Percentiles rank a stretch among this genome's conserved stretches.
phyloP scores from a whole-genome alignment of 2,329 filamentous ascomycete genomes.

The Didymellaceae sp. region DNA sequence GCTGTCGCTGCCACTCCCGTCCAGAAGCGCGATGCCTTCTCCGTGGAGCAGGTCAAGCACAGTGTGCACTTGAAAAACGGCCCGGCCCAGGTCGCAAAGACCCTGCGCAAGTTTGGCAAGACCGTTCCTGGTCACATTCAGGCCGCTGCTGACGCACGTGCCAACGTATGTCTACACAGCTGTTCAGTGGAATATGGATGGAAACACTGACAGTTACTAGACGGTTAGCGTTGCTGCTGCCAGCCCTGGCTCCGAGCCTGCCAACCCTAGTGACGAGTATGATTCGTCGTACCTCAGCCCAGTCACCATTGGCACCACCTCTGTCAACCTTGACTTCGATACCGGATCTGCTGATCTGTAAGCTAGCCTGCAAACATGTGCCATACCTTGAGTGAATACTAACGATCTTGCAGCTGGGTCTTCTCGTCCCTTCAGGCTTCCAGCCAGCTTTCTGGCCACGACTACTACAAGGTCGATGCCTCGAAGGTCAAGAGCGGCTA shows the following conservation, averaged over 20 bases:
- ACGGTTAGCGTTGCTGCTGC: constrained; percentile 20
- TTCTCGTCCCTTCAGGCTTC: constrained; percentile 66
- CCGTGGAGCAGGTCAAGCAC: constrained; percentile 40
- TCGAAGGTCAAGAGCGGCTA: constrained; percentile 57
- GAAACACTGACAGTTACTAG: not conserved
- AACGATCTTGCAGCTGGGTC: constrained; percentile 62
- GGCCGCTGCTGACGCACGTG: constrained; percentile 43
- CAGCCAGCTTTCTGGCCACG: constrained; percentile 60
- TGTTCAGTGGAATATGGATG: not conserved
- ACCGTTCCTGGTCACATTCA: constrained; percentile 36
- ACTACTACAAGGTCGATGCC: constrained; percentile 61
- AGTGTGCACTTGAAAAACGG: constrained; percentile 47
- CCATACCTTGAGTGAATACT: constrained; percentile 8
- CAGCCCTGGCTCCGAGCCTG: constrained; percentile 45
- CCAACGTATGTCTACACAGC: constrained; percentile 11
- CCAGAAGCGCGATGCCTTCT: constrained; percentile 39
- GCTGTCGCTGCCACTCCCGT: constrained; percentile 39
- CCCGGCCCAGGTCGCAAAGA: constrained; percentile 47
- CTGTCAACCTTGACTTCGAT: constrained; percentile 72
- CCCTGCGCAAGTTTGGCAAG: constrained; percentile 49
- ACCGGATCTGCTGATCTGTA: constrained; percentile 73
- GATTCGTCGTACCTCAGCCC: constrained; percentile 51
- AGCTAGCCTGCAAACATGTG: constrained; percentile 35
- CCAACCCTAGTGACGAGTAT: constrained; percentile 50
- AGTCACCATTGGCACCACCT: constrained; percentile 68